Conservation (phyloP, 805 yeast genomes). For the Nakazawaea wyomingensis region DNA sequence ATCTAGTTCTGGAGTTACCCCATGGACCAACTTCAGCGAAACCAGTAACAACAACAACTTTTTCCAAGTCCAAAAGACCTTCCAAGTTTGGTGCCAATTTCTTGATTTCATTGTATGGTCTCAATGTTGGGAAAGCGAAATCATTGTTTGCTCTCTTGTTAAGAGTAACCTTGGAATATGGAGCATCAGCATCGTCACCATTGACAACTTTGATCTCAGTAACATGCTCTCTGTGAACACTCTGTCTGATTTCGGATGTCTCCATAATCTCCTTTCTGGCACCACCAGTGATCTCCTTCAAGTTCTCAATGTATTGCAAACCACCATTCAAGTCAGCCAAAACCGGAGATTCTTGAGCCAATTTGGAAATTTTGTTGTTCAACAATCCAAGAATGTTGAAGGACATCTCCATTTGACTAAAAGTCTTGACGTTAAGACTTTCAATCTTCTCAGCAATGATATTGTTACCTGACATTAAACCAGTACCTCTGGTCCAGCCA, state of each 20-base stretch:
- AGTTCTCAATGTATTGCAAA: conserved; percentile 84
- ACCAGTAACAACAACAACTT: conserved; percentile 93
- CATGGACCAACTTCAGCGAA: conserved; percentile 99
- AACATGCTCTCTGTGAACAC: conserved; percentile 90
- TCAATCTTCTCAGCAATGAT: conserved; percentile 97
- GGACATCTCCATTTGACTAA: conserved; percentile 99
- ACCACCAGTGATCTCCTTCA: conserved; percentile 78
- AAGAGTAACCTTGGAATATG: conserved; percentile 69
- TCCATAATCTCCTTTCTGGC: conserved; percentile 74
- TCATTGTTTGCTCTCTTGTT: conserved; percentile 95
- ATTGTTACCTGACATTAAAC: conserved; percentile 96
- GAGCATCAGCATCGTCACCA: conserved; percentile 85
- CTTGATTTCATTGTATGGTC: conserved; percentile 70
- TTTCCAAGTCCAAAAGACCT: conserved; percentile 88
- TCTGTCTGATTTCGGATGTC: conserved; percentile 89
- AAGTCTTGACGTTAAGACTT: conserved; percentile 92
- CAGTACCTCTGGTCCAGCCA: conserved; percentile 99
- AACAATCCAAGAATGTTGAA: conserved; percentile 93
- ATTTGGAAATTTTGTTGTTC: conserved; percentile 76
- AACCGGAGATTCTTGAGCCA: conserved; percentile 91
- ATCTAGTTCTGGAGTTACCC: conserved; percentile 98
- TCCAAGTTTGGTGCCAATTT: conserved; percentile 67
- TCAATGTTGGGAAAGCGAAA: conserved; percentile 87
- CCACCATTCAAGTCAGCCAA: conserved; percentile 99
- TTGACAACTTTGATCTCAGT: conserved; percentile 80